Evolutionary conservation across 2,329 filamentous ascomycete genomes (phyloP), one percentile per base, ranked within the genome.

Genomic region (Tolypocladium cylindrosporum): DNA sequence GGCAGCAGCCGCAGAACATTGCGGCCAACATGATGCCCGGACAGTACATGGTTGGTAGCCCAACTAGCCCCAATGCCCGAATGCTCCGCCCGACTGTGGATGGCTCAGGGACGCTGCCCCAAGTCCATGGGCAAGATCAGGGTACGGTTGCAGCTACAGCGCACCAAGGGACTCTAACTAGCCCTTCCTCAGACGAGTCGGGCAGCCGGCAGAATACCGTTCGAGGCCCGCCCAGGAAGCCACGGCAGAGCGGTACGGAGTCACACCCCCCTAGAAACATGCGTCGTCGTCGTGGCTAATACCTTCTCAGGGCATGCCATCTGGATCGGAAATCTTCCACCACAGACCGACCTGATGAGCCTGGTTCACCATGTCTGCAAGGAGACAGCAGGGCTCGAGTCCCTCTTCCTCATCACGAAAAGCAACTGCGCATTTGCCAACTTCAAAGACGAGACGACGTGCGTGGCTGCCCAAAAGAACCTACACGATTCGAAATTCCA

Each of bases 351-450:
- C 45, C 79, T 97, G 14, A 86, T 91, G 72, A 88, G 83, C 59
- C 76, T 97, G n/a, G 96, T 97, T 56, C 85, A 94, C 60, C 90
- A 97, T 69, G 94, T 97, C 59, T 95, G 90, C 61, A 85, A 84
- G 61, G 88, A 92, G 63, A 87, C 90, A 0, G 81, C 80, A 0
- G 83, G 91, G 1, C 84, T 97, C 27, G 89, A 96, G 69, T 96
- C 91, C 53, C 77, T 97, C 0, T 97, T 97, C 64, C 76, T 97
- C 41, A 97, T 97, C 45, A 93, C 92, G 0, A 97, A 97, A 71
- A 97, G 92, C 70, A 97, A 97, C 69, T 97, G 93, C 68, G 93
- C 92, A 0, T 97, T 97, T 75, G 91, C 96, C 63, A 97, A 97
- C 68, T 97, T 95, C 71, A 89, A 87, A 61, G 88, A 90, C 55